These are phyloP conservation scores for Psilocybe tampanensis DNA, from an alignment of 768 basidiomycete genomes.

Conservation along the genomic window DNA sequence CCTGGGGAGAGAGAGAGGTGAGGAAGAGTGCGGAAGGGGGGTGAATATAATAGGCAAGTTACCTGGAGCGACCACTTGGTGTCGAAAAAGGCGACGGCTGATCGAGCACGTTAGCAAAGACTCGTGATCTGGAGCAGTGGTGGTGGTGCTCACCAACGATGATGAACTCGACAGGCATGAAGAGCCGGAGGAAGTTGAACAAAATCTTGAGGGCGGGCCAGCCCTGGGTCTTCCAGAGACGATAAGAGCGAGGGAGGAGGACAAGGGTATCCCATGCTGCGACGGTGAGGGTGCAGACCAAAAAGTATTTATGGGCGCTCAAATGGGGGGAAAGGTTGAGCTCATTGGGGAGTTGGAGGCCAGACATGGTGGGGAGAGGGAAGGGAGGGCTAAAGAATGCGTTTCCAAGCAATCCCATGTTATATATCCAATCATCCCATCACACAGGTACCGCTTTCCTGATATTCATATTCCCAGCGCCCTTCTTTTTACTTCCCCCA, in stretches of 20 bases:
- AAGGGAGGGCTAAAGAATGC: slow-evolving; percentile 3
- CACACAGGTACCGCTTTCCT: slow-evolving; percentile 8
- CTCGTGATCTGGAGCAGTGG: slow-evolving; percentile 6
- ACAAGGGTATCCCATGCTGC: slow-evolving; percentile 91
- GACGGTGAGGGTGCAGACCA: slow-evolving; percentile 87
- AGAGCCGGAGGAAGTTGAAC: slow-evolving; percentile 72
- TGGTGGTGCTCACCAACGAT: slow-evolving; percentile 57
- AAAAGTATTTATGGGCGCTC: slow-evolving; percentile 86
- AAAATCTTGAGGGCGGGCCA: slow-evolving; percentile 83
- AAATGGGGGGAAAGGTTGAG: slow-evolving; percentile 79
- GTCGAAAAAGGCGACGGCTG: slow-evolving; percentile 85
- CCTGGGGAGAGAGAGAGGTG: slow-evolving; percentile 31
- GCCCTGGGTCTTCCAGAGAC: slow-evolving; percentile 59
- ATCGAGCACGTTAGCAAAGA: neutral
- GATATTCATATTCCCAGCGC: slow-evolving; percentile 15
- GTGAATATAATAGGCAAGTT: too few relatives aligned
- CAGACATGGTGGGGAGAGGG: slow-evolving; percentile 30
- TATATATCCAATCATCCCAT: slow-evolving; percentile 5
- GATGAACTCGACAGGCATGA: slow-evolving; percentile 81
- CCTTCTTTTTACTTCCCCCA: slow-evolving; percentile 20
- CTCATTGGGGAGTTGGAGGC: slow-evolving; percentile 55
- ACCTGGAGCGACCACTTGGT: slow-evolving; percentile 64
- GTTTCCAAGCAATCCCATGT: neutral
- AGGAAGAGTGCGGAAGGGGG: slow-evolving; percentile 1
- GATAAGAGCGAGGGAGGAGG: slow-evolving; percentile 77